Conservation (phyloP, 2,329 filamentous ascomycete species). For the Hymenotorrendiella dingleyae region DNA sequence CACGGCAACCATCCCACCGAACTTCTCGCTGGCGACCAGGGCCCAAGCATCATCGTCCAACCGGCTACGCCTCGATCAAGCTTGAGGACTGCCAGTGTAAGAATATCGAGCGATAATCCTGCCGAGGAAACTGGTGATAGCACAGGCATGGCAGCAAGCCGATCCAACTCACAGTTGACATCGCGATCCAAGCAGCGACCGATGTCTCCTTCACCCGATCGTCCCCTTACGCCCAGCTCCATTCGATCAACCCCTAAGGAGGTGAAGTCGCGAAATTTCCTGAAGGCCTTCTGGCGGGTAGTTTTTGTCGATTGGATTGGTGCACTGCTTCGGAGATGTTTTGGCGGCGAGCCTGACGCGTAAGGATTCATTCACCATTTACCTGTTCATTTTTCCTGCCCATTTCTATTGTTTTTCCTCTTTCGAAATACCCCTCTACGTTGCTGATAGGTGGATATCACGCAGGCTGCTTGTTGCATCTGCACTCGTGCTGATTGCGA, state of each 20-base stretch:
- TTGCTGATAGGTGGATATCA: slow-evolving; percentile 21
- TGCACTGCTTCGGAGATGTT: slow-evolving; percentile 26
- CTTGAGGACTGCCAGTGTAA: background rate
- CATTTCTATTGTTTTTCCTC: slow-evolving; percentile 1
- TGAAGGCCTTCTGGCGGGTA: slow-evolving; percentile 30
- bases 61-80: slow-evolving; percentile 20
- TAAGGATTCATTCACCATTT: slow-evolving; percentile 20
- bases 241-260: slow-evolving; percentile 23
- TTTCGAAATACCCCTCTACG: background rate
- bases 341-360: slow-evolving; percentile 25
- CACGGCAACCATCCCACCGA: slow-evolving; percentile 6
- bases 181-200: slow-evolving; percentile 21
- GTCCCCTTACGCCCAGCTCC: slow-evolving; percentile 26
- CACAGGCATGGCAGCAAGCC: slow-evolving; percentile 18
- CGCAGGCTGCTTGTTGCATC: slow-evolving; percentile 23
- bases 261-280: slow-evolving; percentile 21
- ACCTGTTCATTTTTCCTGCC: background rate
- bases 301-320: slow-evolving; percentile 34
- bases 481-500: slow-evolving; percentile 18
- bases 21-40: slow-evolving; percentile 7
- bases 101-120: slow-evolving; percentile 6
- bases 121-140: slow-evolving; percentile 17
- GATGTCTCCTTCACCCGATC: slow-evolving; percentile 14
- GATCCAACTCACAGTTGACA: slow-evolving; percentile 15
- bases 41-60: slow-evolving; percentile 18